These are phyloP conservation scores for Fusarium pseudograminearum DNA, from an alignment of 2,329 filamentous ascomycete species.

Conservation along the genomic window DNA sequence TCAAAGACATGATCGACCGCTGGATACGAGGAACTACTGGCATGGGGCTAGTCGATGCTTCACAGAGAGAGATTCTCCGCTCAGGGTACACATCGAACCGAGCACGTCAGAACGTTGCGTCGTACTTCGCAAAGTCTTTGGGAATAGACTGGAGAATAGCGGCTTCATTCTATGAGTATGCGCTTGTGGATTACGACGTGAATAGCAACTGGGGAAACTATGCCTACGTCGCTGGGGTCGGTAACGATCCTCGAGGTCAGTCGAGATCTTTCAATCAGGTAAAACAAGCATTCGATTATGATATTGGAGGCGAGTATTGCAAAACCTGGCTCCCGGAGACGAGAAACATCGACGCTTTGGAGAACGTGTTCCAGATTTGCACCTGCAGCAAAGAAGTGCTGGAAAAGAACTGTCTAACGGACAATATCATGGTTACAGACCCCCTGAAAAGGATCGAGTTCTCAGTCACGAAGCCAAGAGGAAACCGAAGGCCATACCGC, in stretches of 20 bases:
- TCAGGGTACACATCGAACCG: constrained; percentile 85
- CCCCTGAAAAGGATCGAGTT: constrained; percentile 76
- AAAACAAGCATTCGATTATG: constrained; percentile 84
- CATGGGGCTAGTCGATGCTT: constrained; percentile 81
- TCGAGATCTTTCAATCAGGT: constrained; percentile 84
- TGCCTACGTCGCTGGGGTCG: constrained; percentile 78
- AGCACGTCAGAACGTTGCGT: constrained; percentile 80
- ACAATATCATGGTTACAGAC: constrained; percentile 73
- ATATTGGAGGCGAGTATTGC: constrained; percentile 76
- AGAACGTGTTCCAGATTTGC: constrained; percentile 78
- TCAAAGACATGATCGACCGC: too few relatives aligned
- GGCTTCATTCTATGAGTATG: constrained; percentile 83
- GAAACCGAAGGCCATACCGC: constrained; percentile 51
- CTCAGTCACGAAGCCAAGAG: constrained; percentile 59
- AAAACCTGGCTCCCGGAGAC: constrained; percentile 79
- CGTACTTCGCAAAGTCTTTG: constrained; percentile 78
- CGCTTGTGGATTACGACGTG: too few relatives aligned
- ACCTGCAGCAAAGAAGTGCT: constrained; percentile 58
- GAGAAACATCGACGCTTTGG: constrained; percentile 62
- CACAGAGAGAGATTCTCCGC: constrained; percentile 77
- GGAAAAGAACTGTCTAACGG: constrained; percentile 65
- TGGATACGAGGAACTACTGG: constrained; percentile 71
- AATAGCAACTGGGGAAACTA: constrained; percentile 81
- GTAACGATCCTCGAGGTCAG: constrained; percentile 80
- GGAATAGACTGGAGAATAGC: constrained; percentile 83